Percentiles rank a stretch among this genome's conserved stretches.
These are phyloP conservation scores for Trifolium fragiferum DNA, from an alignment of 306 rosid genomes.

Conservation along the genomic window DNA sequence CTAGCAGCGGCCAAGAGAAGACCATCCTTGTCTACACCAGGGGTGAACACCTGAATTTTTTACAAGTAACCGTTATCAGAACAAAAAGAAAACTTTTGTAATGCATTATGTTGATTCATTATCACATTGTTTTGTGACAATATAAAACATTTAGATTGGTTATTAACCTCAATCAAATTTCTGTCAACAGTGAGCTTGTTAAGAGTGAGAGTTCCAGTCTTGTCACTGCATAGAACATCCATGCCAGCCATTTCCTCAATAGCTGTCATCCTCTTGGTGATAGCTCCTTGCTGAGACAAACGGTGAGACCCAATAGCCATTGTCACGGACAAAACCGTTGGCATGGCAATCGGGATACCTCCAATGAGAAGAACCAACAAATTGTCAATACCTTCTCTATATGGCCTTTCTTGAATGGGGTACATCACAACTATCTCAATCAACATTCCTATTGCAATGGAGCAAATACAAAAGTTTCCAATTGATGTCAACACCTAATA, in stretches of 20 bases:
- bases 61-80: slow-evolving; percentile 30
- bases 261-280: slow-evolving; percentile 97
- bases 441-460: slow-evolving; percentile 82
- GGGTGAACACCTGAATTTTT: slow-evolving; percentile 59
- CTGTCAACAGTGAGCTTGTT: slow-evolving; percentile 91
- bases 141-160: background rate
- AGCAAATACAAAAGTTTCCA: slow-evolving; percentile 92
- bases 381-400: slow-evolving; percentile 92
- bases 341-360: slow-evolving; percentile 98
- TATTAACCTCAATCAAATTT: slow-evolving; percentile 71
- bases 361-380: slow-evolving; percentile 90
- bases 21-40: slow-evolving; percentile 55
- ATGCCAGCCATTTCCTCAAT: slow-evolving; percentile 98
- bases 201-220: slow-evolving; percentile 95
- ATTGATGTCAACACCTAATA: slow-evolving; percentile 87
- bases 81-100: background rate
- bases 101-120: background rate
- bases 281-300: slow-evolving; percentile 87
- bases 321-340: slow-evolving; percentile 91
- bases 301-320: slow-evolving; percentile 97
- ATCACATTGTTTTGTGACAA: background rate
- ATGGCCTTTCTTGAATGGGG: slow-evolving; percentile 72
- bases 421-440: slow-evolving; percentile 84
- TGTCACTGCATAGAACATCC: slow-evolving; percentile 96
- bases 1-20: slow-evolving; percentile 72